Base-by-base conservation (phyloP, 345 rosid species). In the Durio zibethinus region DNA sequence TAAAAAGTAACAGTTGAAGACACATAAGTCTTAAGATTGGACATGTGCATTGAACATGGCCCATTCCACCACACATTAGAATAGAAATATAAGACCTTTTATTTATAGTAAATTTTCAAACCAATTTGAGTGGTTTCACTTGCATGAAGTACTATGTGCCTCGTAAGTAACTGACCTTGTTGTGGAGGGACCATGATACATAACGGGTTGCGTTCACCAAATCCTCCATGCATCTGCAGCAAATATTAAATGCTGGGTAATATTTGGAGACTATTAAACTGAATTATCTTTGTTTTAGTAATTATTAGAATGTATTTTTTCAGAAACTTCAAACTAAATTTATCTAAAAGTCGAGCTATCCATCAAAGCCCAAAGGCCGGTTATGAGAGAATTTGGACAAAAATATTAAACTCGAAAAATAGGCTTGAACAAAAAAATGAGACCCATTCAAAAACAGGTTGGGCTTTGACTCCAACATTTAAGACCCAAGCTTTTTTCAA, bases 141-240 rank as follows among this genome's bases (percentile, higher is more conserved):
- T 52, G 61, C 75, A 52, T 23, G 47, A 68, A 52, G 42, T n/a
- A 74, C 5, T 54, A 43, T 33, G 53, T 71, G 64, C 76, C 18
- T 21, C 40, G 11, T 27, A 59, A 53, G 18, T 64, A 53, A 15
- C 56, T 56, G 74, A 94, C 97, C 97, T 94, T 94, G 78, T 91
- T 93, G 86, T 94, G 98, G 74, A 94, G 94, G 74, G 97, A 94
- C 98, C 98, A 94, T 12, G 98, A 85, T 43, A 93, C 97, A 21
- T 94, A 93, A 53, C 97, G 95, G 43, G 97, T 94, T 7, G 98
- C 91, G 84, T 97, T 92, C 78, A 84, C 82, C 75, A 93, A 84
- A 77, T 94, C 98, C 87, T 94, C 98, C 97, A 93, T 88, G 48
- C 97, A 92, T 82, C 97, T 93, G 82, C 86, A 87, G 74, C 75